These are phyloP conservation scores for Calonectria henricotiae DNA, from an alignment of 2,329 filamentous ascomycete genomes.

Conservation along the genomic window DNA sequence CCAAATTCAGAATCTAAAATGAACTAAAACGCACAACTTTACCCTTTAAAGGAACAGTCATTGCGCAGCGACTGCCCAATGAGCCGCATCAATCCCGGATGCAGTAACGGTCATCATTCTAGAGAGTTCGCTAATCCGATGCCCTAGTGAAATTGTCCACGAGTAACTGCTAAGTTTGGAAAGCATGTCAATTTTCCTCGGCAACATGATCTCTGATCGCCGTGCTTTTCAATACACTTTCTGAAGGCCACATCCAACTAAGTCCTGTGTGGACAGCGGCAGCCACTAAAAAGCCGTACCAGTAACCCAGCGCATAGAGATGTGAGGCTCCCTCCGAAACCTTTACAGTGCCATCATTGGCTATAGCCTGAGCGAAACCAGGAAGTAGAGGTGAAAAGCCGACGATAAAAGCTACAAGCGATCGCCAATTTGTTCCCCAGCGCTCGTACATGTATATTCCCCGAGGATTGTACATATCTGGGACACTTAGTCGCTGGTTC, in stretches of 20 bases:
- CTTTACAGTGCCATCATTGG: neutral
- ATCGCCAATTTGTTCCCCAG: slow-evolving; percentile 23
- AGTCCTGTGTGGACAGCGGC: neutral
- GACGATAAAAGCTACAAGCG: neutral
- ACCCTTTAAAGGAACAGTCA: too few relatives aligned
- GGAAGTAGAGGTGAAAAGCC: slow-evolving; percentile 13
- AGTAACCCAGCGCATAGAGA: neutral
- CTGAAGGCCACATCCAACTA: neutral
- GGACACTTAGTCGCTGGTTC: slow-evolving; percentile 20
- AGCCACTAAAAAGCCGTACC: slow-evolving; percentile 6
- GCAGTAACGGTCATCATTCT: too few relatives aligned
- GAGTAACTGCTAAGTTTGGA: neutral
- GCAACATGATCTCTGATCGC: neutral
- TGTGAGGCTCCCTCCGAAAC: neutral
- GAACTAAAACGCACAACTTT: too few relatives aligned
- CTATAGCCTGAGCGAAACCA: slow-evolving; percentile 11
- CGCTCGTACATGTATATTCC: slow-evolving; percentile 22
- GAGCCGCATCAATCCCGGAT: too few relatives aligned
- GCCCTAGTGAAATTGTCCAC: neutral
- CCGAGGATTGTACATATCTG: slow-evolving; percentile 15
- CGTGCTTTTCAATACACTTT: neutral
- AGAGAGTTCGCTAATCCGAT: too few relatives aligned
- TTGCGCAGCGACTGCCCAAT: too few relatives aligned
- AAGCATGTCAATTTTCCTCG: neutral
- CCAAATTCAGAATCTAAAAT: too few relatives aligned